A percentile compares a stretch with the other conserved stretches of the same genome.
Conservation (phyloP, 148 eudicot genomes). For the Oxyria digyna region DNA sequence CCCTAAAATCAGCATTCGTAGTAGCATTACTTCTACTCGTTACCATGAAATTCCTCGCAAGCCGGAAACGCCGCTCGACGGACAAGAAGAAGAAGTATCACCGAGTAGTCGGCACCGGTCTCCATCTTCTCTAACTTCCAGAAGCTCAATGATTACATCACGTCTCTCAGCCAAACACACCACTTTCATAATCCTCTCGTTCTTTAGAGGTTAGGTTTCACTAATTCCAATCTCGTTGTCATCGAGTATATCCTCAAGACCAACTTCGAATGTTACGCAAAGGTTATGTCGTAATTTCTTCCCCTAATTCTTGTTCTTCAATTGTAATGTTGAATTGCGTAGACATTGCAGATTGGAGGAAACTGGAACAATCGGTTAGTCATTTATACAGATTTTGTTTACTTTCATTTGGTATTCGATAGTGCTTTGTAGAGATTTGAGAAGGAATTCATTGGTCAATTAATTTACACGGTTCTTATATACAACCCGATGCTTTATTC, state of each 20-base stretch:
- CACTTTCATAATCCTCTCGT: constrained; percentile 46
- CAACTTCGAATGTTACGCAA: constrained; percentile 46
- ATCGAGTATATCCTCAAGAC: constrained; percentile 57
- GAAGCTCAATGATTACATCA: constrained; percentile 47
- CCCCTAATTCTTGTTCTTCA: too few relatives aligned
- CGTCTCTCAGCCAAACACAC: constrained; percentile 40
- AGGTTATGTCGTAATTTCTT: constrained; percentile 28
- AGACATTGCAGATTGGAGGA: too few relatives aligned
- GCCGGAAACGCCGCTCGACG: neutral
- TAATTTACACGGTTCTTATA: neutral
- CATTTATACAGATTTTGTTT: neutral
- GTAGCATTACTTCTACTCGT: neutral
- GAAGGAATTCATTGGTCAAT: neutral
- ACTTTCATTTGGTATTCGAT: neutral
- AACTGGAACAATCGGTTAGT: too few relatives aligned
- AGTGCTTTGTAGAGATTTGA: neutral
- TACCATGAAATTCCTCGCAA: constrained; percentile 8
- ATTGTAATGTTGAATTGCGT: too few relatives aligned
- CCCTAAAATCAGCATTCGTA: neutral
- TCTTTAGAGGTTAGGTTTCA: constrained; percentile 42
- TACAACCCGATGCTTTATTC: too few relatives aligned
- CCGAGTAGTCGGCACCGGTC: constrained; percentile 42
- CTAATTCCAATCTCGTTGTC: constrained; percentile 54
- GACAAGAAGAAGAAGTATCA: constrained; percentile 24
- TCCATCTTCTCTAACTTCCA: constrained; percentile 43